These are phyloP conservation scores for Noccaea caerulescens DNA, from an alignment of 345 rosid genomes.

Conservation along the genomic window DNA sequence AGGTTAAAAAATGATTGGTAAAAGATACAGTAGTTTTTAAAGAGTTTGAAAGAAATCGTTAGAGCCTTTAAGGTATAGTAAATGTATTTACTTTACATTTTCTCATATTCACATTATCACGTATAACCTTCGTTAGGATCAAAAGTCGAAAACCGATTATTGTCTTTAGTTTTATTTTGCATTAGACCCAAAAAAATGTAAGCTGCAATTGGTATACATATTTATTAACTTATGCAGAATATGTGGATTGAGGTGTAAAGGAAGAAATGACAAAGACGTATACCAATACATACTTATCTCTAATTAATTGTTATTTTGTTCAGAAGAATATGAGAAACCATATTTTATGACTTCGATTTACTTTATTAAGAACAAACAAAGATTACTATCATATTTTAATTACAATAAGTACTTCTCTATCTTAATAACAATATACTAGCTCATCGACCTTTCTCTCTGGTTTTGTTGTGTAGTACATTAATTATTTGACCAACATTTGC, in stretches of 20 bases:
- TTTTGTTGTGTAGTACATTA: slow-evolving; percentile 44
- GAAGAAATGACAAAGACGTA: slow-evolving; percentile 49
- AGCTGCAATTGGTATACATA: background rate
- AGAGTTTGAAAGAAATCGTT: too few species aligned
- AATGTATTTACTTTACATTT: too few species aligned
- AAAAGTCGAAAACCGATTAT: background rate
- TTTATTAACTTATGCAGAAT: slow-evolving; percentile 2
- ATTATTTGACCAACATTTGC: slow-evolving; percentile 43
- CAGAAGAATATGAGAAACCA: slow-evolving; percentile 22
- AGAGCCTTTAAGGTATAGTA: too few species aligned
- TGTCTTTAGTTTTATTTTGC: background rate
- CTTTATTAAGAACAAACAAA: slow-evolving; percentile 37
- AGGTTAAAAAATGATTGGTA: too few species aligned
- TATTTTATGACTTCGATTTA: slow-evolving; percentile 28
- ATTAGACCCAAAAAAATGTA: background rate
- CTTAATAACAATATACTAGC: slow-evolving; percentile 8
- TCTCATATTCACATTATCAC: too few species aligned
- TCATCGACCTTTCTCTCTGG: background rate
- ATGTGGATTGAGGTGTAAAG: slow-evolving; percentile 41
- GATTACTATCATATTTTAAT: slow-evolving; percentile 15
- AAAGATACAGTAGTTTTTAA: too few species aligned
- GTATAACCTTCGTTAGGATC: too few species aligned
- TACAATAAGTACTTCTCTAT: slow-evolving; percentile 23
- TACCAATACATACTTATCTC: slow-evolving; percentile 40
- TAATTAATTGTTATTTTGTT: slow-evolving; percentile 1